Conservation (phyloP, 2,329 filamentous ascomycete genomes). For the Aspergillus tubingensis region DNA sequence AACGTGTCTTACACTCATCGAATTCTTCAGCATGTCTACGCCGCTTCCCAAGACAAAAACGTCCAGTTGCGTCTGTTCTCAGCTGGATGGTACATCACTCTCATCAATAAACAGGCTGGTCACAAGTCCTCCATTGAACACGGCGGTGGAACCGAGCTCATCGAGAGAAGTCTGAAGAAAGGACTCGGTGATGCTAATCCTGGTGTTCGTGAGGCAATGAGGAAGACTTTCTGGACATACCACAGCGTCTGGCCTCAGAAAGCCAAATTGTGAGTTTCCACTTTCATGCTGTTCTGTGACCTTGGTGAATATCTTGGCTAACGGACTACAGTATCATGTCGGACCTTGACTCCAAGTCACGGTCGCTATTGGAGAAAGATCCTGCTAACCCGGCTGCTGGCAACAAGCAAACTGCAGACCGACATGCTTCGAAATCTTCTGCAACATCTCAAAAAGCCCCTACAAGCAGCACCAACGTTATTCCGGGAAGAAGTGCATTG, state of each 20-base stretch:
- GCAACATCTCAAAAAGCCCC: constrained; percentile 21
- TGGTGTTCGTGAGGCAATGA: constrained; percentile 81
- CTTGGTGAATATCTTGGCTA: constrained; percentile 25
- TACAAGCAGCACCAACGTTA: constrained; percentile 21
- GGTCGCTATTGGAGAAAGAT: constrained; percentile 79
- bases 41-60: constrained; percentile 89
- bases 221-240: constrained; percentile 85
- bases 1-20: constrained; percentile 77
- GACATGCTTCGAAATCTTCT: constrained; percentile 16
- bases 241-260: constrained; percentile 73
- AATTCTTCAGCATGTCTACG: constrained; percentile 81
- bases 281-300: background rate
- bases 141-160: constrained; percentile 74
- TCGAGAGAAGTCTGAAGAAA: constrained; percentile 87
- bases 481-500: constrained; percentile 56
- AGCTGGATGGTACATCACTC: constrained; percentile 78
- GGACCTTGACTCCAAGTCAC: constrained; percentile 74
- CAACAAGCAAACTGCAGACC: constrained; percentile 10
- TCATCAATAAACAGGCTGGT: constrained; percentile 72
- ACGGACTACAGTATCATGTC: constrained; percentile 67
- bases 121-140: constrained; percentile 86
- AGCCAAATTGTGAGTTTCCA: constrained; percentile 66
- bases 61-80: constrained; percentile 79
- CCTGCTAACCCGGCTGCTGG: constrained; percentile 64
- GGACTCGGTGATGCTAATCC: constrained; percentile 88